Evolutionary conservation across 345 rosid genomes (phyloP), one percentile per base, ranked within the genome.

Genomic region (Abelmoschus esculentus): DNA sequence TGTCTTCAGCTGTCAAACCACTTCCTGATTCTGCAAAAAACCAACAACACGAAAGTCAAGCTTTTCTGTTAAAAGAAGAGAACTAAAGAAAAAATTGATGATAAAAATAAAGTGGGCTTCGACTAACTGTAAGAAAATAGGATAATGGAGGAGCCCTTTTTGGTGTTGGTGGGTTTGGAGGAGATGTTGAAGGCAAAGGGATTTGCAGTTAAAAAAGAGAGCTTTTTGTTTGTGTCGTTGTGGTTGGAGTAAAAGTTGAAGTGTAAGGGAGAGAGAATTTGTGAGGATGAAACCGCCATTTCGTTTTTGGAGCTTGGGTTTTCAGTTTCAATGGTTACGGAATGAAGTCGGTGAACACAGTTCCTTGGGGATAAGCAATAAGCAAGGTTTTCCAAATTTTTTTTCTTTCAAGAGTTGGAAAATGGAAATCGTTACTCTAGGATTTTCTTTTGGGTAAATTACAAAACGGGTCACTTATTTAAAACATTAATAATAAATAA

Each of bases 231-330:
- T 29, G 7, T 53, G 70, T 60, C 22, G 73, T 44, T 49, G 26
- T 19, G 13, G 67, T 63, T 59, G 55, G 78, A 60, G 71, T 58
- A 8, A 78, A 72, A 32, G 81, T 71, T 78, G 38, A 72, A 68
- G 50, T 70, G 66, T n/a, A 83, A 74, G 0, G 86, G 83, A 72
- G 88, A 75, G 19, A 79, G 74, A 40, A 75, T 47, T 11, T 76
- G 65, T 67, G 86, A 73, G 6, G 78, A 60, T 65, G 90, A 84
- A 69, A 87, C 69, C 71, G 89, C 89, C 96, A 88, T 88, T 63
- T 47, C 14, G 7, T 28, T 54, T 18, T 8, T 66, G 56, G 19
- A 22, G 40, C 38, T 66, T 28, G 22, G 47, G 19, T 15, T 46
- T 47, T 47, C 70, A 28, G 70, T 66, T 47, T 66, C 42, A 28